These are phyloP conservation scores for Clarkia xantiana DNA, from an alignment of 345 rosid species.

Conservation along the genomic window DNA sequence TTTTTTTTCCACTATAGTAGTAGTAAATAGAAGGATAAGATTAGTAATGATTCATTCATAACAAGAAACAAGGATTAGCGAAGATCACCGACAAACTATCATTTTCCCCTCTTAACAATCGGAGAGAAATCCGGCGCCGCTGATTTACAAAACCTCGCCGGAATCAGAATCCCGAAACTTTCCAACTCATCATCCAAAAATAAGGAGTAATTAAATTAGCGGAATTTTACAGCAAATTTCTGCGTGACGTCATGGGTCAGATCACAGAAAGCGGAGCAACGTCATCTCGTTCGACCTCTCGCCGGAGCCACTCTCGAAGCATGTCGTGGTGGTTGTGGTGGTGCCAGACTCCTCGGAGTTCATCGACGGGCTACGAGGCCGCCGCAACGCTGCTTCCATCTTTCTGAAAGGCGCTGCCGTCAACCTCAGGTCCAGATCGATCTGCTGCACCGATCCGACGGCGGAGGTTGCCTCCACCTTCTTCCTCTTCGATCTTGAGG, in stretches of 20 bases:
- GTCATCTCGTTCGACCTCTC: constrained; percentile 26
- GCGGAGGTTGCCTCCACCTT: constrained; percentile 17
- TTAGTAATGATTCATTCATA: constrained; percentile 1
- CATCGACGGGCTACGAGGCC: constrained; percentile 65
- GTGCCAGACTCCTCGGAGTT: constrained; percentile 78
- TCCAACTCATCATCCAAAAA: constrained; percentile 2
- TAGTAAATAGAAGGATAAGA: neutral
- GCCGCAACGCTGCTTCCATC: constrained; percentile 19
- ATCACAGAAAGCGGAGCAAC: constrained; percentile 35
- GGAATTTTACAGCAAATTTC: constrained; percentile 8
- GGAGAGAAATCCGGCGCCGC: constrained; percentile 48
- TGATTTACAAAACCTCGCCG: constrained; percentile 35
- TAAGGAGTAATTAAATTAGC: constrained; percentile 6
- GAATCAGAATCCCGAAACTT: constrained; percentile 17
- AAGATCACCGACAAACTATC: constrained; percentile 30
- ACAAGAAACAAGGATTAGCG: neutral
- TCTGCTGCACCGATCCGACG: constrained; percentile 11
- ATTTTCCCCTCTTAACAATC: constrained; percentile 31
- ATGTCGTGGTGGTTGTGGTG: constrained; percentile 58
- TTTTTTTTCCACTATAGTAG: no score
- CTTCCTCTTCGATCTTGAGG: constrained; percentile 49
- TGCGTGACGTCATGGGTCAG: constrained; percentile 15
- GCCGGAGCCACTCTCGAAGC: constrained; percentile 24
- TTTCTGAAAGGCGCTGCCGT: constrained; percentile 11
- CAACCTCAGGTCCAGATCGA: constrained; percentile 61